phyloP scores from a whole-genome alignment of 2,329 filamentous ascomycete genomes.

The Diaporthe citriasiana region DNA sequence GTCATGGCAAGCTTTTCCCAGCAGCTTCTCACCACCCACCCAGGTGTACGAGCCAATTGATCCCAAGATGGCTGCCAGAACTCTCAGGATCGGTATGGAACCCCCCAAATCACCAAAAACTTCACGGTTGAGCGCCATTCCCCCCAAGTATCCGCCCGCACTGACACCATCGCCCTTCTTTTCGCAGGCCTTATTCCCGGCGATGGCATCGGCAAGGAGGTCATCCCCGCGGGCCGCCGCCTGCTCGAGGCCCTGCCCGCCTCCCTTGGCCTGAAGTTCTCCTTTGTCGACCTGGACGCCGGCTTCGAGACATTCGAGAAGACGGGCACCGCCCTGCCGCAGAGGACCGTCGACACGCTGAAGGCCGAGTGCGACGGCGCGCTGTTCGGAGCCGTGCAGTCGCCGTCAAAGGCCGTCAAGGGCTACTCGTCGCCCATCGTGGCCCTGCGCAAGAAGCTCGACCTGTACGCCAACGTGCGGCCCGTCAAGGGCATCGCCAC shows the following conservation, averaged over 20 bases:
- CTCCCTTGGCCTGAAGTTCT: constrained; percentile 94
- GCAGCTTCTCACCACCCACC: constrained; percentile 3
- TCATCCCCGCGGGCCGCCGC: constrained; percentile 93
- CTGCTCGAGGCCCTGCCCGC: constrained; percentile 92
- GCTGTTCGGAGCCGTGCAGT: constrained; percentile 95
- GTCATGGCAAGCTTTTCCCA: constrained; percentile 32
- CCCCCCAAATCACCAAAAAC: neutral
- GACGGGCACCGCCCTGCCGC: constrained; percentile 89
- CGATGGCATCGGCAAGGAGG: constrained; percentile 98
- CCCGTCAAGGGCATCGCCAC: constrained; percentile 88
- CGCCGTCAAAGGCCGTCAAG: constrained; percentile 88
- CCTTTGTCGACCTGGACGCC: constrained; percentile 92
- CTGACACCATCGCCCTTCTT: constrained; percentile 8
- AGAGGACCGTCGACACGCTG: constrained; percentile 90
- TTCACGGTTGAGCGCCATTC: neutral
- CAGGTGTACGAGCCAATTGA: constrained; percentile 37
- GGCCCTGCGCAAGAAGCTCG: constrained; percentile 92
- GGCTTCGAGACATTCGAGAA: constrained; percentile 95
- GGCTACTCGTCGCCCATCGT: constrained; percentile 98
- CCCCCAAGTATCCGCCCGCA: neutral
- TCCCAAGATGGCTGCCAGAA: constrained; percentile 71
- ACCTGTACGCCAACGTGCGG: constrained; percentile 97
- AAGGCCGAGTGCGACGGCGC: constrained; percentile 94
- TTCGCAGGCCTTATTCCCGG: constrained; percentile 89
- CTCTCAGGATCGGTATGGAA: constrained; percentile 74